These are phyloP conservation scores for Lophiotrema nucula DNA, from an alignment of 495 filamentous ascomycete genomes.

Conservation along the genomic window DNA sequence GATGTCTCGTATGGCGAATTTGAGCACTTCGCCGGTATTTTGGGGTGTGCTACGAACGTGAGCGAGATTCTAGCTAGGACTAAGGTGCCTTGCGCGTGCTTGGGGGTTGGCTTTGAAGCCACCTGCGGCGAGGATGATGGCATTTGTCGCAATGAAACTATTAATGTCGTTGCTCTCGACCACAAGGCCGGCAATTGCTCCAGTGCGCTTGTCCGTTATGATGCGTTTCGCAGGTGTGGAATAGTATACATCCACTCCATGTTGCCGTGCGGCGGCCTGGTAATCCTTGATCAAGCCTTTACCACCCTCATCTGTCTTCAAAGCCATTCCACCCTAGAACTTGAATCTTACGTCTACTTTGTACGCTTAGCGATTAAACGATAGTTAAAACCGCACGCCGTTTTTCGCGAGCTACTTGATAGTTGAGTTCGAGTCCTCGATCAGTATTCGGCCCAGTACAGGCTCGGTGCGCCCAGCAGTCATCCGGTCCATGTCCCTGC, in stretches of 20 bases:
- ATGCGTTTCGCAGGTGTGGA: conserved; percentile 47
- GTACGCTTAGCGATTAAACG: conserved; percentile 63
- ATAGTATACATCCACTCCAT: conserved; percentile 48
- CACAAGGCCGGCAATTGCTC: conserved; percentile 42
- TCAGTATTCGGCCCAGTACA: conserved; percentile 44
- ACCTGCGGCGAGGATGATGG: conserved; percentile 55
- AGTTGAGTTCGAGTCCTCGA: conserved; percentile 48
- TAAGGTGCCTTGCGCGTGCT: conserved; percentile 56
- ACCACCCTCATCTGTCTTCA: conserved; percentile 59
- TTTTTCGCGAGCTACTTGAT: conserved; percentile 56
- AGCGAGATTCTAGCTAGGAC: conserved; percentile 60
- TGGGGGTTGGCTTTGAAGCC: conserved; percentile 60
- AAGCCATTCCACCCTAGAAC: conserved; percentile 61
- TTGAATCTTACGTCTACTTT: conserved; percentile 53
- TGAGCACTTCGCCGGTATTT: conserved; percentile 58
- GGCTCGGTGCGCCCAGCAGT: conserved; percentile 50
- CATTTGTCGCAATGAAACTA: conserved; percentile 37
- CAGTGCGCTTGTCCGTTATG: conserved; percentile 42
- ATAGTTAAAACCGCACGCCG: conserved; percentile 56
- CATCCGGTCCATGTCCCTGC: conserved; percentile 55
- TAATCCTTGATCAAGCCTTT: conserved; percentile 56
- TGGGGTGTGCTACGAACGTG: conserved; percentile 60
- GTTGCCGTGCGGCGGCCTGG: conserved; percentile 42
- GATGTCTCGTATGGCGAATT: conserved; percentile 45
- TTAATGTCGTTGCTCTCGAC: conserved; percentile 38